Evolutionary conservation across 2,329 filamentous ascomycete species (phyloP).

Genomic region (Rasamsonia emersonii): DNA sequence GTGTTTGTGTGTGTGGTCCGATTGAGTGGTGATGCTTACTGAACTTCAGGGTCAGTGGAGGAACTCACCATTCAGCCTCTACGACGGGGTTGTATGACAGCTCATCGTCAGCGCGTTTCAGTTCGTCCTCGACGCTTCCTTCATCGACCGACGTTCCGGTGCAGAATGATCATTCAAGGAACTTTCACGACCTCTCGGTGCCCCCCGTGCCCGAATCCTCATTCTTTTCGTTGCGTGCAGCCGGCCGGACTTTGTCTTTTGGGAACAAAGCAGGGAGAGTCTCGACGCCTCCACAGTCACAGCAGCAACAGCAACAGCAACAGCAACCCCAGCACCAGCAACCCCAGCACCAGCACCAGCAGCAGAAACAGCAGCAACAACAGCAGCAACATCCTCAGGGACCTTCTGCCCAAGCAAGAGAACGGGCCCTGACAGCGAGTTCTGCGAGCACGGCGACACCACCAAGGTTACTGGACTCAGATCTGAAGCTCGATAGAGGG

Average conservation of each 20-base stretch:
- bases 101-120: conserved; percentile 43
- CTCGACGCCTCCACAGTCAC: conserved; percentile 18
- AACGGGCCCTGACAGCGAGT: conserved; percentile 43
- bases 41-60: conserved; percentile 39
- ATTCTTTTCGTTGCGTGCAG: conserved; percentile 35
- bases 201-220: conserved; percentile 32
- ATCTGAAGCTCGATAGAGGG: conserved; percentile 32
- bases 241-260: conserved; percentile 47
- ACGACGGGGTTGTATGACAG: conserved; percentile 38
- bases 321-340: conserved; percentile 6
- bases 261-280: conserved; percentile 28
- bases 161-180: conserved; percentile 30
- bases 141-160: conserved; percentile 43
- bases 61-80: conserved; percentile 39
- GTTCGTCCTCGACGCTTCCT: conserved; percentile 48
- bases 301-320: conserved; percentile 10
- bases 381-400: conserved; percentile 12
- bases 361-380: conserved; percentile 5
- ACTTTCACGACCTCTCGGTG: conserved; percentile 33
- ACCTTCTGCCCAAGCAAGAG: conserved; percentile 22
- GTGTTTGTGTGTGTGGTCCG: conserved; percentile 9
- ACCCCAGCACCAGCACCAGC: conserved; percentile 12
- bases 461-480: conserved; percentile 41
- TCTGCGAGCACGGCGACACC: conserved; percentile 45
- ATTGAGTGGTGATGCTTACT: conserved; percentile 15